Conservation (phyloP, 768 basidiomycete species). For the Auricularia sp. region DNA sequence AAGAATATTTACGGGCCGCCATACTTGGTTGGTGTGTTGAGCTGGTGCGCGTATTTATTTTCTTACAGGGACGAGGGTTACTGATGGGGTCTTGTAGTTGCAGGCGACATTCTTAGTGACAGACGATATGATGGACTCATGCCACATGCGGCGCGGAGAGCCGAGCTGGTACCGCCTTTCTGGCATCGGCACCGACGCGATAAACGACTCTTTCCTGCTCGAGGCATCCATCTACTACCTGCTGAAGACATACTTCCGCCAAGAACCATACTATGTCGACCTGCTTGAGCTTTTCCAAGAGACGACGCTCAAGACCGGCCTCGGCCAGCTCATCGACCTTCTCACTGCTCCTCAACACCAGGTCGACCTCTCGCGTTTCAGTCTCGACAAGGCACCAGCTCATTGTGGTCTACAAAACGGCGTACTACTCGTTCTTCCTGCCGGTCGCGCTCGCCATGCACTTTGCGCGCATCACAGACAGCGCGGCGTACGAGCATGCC, state of each 20-base stretch:
- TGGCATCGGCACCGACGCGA: conserved; percentile 71
- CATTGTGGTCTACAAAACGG: conserved; percentile 96
- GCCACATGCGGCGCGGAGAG: conserved; percentile 86
- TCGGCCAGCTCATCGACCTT: conserved; percentile 92
- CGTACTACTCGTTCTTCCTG: conserved; percentile 97
- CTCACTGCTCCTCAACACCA: conserved; percentile 88
- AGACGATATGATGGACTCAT: conserved; percentile 98
- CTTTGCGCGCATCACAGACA: conserved; percentile 51
- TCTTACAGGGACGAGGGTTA: neutral
- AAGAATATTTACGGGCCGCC: conserved; percentile 83
- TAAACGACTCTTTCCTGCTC: conserved; percentile 96
- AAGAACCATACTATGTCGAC: conserved; percentile 75
- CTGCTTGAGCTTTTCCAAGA: conserved; percentile 84
- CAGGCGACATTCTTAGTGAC: conserved; percentile 97
- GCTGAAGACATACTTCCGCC: conserved; percentile 77
- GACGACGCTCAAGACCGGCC: conserved; percentile 81
- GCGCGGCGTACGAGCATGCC: conserved; percentile 57
- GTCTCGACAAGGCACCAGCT: conserved; percentile 84
- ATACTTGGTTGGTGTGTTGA: conserved; percentile 94
- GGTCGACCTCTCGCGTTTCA: conserved; percentile 84
- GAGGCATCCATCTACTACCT: conserved; percentile 88
- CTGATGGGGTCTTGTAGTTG: conserved; percentile 39
- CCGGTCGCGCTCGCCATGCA: conserved; percentile 92
- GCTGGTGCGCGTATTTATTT: conserved; percentile 48
- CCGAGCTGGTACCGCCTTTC: conserved; percentile 85